Evolutionary conservation across 2,329 filamentous ascomycete genomes (phyloP), one percentile per base, ranked within the genome.

Genomic region (Ceratocystis smalleyi): DNA sequence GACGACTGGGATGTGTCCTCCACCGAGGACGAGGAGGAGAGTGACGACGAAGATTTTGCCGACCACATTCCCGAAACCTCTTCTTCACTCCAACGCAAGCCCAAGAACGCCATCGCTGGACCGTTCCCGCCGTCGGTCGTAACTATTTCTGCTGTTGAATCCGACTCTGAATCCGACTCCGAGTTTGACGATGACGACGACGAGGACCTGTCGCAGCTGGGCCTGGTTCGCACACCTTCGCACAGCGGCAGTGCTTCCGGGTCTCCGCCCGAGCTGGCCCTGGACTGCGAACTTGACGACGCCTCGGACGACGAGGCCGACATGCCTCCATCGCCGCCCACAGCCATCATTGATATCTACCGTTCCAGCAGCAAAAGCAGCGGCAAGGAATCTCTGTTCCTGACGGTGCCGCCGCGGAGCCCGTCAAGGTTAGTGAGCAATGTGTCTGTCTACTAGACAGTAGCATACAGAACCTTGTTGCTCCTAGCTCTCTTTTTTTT

Each of bases 281-380:
- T 84, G 69, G 86, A 90, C 73, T 78, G 83, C 68, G 87, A 90
- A 71, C 78, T 83, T 68, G 87, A 90, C 71, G 81, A 78, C 43
- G 86, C 86, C 68, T 84, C 83, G 1, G 85, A 83, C 65, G 87
- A 90, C 70, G 87, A 91, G 74, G 54, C 88, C 69, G 76, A 79
- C 59, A 83, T 89, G 83, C 88, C 88, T 6, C 86, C 85, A 22
- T 88, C 86, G 67, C 86, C 86, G 45, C 81, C 83, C 54, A 77
- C 78, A 24, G 73, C 80, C 32, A 73, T 79, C 22, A 22, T 64
- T 1, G 65, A 66, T 8, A 60, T 66, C 17, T 62, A 68, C 57
- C 60, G 62, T 5, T 17, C 35, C 3, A 32, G 54, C n/a, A 32
- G 24, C n/a, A 61, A 66, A 32, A 57, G 60, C n/a, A 49, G 35